These are phyloP conservation scores for Vicia sativa DNA, from an alignment of 306 rosid species.

Conservation along the genomic window DNA sequence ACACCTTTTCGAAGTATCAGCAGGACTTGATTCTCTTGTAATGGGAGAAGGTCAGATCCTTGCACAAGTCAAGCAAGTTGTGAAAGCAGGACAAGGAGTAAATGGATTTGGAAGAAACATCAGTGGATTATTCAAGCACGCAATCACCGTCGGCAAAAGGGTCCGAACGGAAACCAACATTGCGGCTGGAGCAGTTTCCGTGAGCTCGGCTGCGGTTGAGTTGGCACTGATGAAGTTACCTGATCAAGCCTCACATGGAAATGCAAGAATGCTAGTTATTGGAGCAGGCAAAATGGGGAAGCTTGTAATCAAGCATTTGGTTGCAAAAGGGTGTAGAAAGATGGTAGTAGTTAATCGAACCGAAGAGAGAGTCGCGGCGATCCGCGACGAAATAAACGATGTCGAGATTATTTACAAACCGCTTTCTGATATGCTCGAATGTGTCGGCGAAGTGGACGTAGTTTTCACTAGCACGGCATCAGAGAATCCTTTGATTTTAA, in stretches of 20 bases:
- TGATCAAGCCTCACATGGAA: slow-evolving; percentile 56
- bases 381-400: slow-evolving; percentile 66
- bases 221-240: slow-evolving; percentile 95
- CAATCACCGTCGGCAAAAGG: slow-evolving; percentile 94
- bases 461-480: slow-evolving; percentile 96
- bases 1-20: slow-evolving; percentile 93
- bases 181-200: slow-evolving; percentile 98
- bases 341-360: slow-evolving; percentile 91
- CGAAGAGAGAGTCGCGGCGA: slow-evolving; percentile 81
- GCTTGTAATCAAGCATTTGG: slow-evolving; percentile 95
- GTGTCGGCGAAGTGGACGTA: slow-evolving; percentile 77
- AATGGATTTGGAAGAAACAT: slow-evolving; percentile 97
- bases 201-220: slow-evolving; percentile 98
- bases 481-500: slow-evolving; percentile 74
- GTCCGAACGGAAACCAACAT: slow-evolving; percentile 97
- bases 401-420: slow-evolving; percentile 86
- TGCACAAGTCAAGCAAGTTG: slow-evolving; percentile 98
- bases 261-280: slow-evolving; percentile 74
- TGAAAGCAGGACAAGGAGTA: slow-evolving; percentile 94
- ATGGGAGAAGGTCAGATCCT: slow-evolving; percentile 99
- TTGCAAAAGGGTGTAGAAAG: slow-evolving; percentile 83
- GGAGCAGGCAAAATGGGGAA: slow-evolving; percentile 99
- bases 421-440: slow-evolving; percentile 72
- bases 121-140: slow-evolving; percentile 97
- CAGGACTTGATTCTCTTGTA: slow-evolving; percentile 98